Evolutionary conservation across 1,139 yeast species (phyloP), one percentile per base, ranked within the genome.

Genomic region (Saccharomyces pastorianus): DNA sequence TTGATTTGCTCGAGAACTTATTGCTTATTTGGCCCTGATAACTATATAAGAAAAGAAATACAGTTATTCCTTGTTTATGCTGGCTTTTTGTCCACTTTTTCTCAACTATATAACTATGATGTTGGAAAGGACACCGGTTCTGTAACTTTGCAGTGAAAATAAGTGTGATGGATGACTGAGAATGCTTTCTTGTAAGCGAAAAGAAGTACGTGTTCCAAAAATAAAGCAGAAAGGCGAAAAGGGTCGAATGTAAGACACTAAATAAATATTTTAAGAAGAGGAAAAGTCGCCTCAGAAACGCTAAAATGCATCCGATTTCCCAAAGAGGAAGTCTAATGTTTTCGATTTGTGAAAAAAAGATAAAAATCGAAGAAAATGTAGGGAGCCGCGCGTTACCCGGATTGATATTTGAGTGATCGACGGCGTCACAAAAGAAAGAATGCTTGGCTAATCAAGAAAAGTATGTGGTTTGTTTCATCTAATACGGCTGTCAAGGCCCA

Each of bases 231-330:
- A 17, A 14, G 13, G 44, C 6, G 25, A 9, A 34, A 38, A 38
- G 44, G 44, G 44, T 38, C 44, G 44, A 38, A 38, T 38, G 25
- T 23, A 38, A 38, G 20, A 38, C 44, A 38, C 44, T 38, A 38
- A 38, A 38, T 14, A 38, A 17, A 17, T 38, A 38, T 20, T 20
- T 17, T 17, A 14, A 38, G 44, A 38, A 38, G 44, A 38, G 44
- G 44, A 38, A 26, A 38, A 38, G n/a, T 38, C 44, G 44, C 44
- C 44, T 38, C 44, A 38, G 44, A 38, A 38, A 20, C 44, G 44
- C 25, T 38, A 38, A 38, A 38, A 38, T 20, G 44, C 44, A 9
- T 20, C n/a, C 44, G 25, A 20, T 38, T 38, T 38, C 44, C 44
- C 44, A 38, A 38, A 38, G 13, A 38, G 44, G 44, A 38, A 38